Percentiles rank a stretch among this genome's conserved stretches.
Conservation (phyloP, 306 rosid species). For the Alnus glutinosa region DNA sequence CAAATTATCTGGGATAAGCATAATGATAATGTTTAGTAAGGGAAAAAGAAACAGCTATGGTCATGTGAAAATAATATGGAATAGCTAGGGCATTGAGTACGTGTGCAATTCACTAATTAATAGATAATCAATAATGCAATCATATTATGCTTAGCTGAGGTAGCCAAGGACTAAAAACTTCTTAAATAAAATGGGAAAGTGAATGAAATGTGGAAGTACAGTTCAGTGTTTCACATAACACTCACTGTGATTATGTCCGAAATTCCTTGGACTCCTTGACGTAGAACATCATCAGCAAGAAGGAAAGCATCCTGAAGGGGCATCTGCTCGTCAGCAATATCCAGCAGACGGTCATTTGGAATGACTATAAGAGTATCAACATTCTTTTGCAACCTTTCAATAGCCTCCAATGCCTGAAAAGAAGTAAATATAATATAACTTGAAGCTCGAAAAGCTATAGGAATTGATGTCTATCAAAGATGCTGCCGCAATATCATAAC, state of each 20-base stretch:
- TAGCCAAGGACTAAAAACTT: background rate
- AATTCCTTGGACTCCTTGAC: constrained; percentile 98
- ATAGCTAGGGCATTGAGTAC: constrained; percentile 2
- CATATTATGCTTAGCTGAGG: background rate
- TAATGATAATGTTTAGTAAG: background rate
- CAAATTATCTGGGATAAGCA: constrained; percentile 12
- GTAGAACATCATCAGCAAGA: constrained; percentile 93
- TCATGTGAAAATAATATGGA: background rate
- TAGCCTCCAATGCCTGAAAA: constrained; percentile 91
- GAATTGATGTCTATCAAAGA: background rate
- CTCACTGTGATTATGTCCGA: constrained; percentile 92
- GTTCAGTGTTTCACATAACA: constrained; percentile 20
- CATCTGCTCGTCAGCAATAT: constrained; percentile 90
- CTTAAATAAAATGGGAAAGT: background rate
- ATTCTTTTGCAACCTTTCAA: constrained; percentile 89
- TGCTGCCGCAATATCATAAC: background rate
- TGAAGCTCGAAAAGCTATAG: background rate
- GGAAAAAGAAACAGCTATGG: background rate
- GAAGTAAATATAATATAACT: constrained; percentile 21
- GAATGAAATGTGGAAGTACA: constrained; percentile 10
- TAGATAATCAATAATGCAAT: background rate
- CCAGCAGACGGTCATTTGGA: constrained; percentile 97
- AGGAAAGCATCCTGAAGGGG: constrained; percentile 91
- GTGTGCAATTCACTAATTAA: background rate
- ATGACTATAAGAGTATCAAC: constrained; percentile 95